phyloP scores from a whole-genome alignment of 2,329 filamentous ascomycete genomes.

The Verticillium longisporum region DNA sequence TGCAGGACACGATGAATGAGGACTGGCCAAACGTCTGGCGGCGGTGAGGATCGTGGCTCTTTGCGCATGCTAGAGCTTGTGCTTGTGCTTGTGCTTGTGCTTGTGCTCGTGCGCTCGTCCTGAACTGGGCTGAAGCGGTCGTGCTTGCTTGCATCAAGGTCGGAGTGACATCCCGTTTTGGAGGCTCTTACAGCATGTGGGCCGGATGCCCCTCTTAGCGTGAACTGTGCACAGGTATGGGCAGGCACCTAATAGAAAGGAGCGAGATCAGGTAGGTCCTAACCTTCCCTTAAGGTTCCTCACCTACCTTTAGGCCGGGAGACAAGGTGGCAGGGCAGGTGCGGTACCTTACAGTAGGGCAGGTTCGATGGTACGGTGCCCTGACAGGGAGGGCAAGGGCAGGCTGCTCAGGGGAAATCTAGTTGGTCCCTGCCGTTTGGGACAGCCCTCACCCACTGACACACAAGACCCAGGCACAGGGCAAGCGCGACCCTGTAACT shows the following conservation, averaged over 20 bases:
- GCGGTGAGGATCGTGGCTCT: too few relatives aligned
- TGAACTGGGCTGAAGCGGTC: slow-evolving; percentile 2
- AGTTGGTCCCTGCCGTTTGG: neutral
- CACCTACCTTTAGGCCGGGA: too few relatives aligned
- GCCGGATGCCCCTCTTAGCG: neutral
- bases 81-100: neutral
- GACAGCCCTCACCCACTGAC: neutral
- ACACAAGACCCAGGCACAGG: neutral
- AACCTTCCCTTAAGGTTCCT: too few relatives aligned
- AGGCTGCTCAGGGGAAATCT: neutral
- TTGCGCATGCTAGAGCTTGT: too few relatives aligned
- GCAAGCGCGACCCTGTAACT: neutral
- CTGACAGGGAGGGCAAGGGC: neutral
- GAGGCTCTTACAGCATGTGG: slow-evolving; percentile 6
- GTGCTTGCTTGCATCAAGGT: neutral
- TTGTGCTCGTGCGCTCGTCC: slow-evolving; percentile 8
- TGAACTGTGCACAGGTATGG: neutral
- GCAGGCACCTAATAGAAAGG: neutral
- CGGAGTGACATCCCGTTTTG: slow-evolving; percentile 3
- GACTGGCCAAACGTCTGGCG: neutral
- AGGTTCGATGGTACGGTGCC: too few relatives aligned
- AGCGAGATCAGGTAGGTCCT: too few relatives aligned
- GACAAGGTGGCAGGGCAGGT: too few relatives aligned
- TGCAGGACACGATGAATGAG: neutral
- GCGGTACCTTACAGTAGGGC: too few relatives aligned